Conservation (phyloP, 768 basidiomycete species). For the Russula sp. region DNA sequence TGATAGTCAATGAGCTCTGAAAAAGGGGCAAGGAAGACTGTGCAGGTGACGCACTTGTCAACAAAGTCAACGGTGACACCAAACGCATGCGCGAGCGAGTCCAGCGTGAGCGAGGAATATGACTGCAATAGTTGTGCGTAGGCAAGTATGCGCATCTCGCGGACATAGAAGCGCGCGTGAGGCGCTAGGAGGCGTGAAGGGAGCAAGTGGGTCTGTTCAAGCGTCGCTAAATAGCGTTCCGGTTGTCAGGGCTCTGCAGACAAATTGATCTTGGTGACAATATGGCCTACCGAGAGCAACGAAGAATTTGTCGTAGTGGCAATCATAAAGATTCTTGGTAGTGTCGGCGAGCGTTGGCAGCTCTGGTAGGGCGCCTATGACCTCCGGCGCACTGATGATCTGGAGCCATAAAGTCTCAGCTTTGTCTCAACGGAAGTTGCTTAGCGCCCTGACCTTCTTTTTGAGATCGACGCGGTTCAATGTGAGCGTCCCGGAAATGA, state of each 20-base stretch:
- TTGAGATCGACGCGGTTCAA: constrained; percentile 82
- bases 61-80: constrained; percentile 87
- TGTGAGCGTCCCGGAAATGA: constrained; percentile 71
- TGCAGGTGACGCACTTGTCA: constrained; percentile 56
- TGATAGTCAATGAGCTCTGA: neutral
- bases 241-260: neutral
- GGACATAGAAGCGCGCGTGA: constrained; percentile 84
- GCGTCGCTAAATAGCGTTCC: constrained; percentile 49
- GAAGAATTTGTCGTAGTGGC: constrained; percentile 94
- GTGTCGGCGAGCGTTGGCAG: constrained; percentile 78
- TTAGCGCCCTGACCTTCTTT: constrained; percentile 61
- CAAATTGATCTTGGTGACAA: neutral
- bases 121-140: constrained; percentile 89
- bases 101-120: constrained; percentile 84
- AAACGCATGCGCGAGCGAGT: constrained; percentile 79
- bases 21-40: constrained; percentile 2
- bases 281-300: constrained; percentile 62
- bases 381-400: constrained; percentile 85
- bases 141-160: constrained; percentile 94
- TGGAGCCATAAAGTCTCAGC: constrained; percentile 28
- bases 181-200: constrained; percentile 81
- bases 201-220: constrained; percentile 84
- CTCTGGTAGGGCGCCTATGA: constrained; percentile 77
- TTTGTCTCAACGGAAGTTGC: neutral
- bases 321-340: constrained; percentile 83